Percentiles rank a stretch among this genome's conserved stretches.
These are phyloP conservation scores for Hyphopichia wangnamkhiaoensis DNA, from an alignment of 1,139 yeast species.

Conservation along the genomic window DNA sequence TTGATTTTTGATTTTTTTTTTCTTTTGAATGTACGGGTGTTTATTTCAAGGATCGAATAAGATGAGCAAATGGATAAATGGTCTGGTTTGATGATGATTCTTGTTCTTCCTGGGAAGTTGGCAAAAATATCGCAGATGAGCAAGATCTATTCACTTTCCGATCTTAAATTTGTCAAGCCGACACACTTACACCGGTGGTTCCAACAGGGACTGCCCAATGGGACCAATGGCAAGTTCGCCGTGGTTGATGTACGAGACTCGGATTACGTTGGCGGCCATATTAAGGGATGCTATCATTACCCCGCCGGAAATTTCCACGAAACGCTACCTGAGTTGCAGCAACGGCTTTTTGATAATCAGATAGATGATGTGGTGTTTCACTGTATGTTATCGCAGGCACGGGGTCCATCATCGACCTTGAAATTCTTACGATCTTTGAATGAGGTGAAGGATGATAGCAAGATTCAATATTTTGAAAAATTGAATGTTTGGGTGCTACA, in stretches of 20 bases:
- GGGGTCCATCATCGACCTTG: conserved; percentile 87
- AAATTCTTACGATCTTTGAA: conserved; percentile 58
- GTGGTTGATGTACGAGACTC: conserved; percentile 87
- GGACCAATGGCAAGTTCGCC: conserved; percentile 49
- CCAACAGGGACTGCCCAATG: conserved; percentile 30
- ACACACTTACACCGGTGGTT: conserved; percentile 49
- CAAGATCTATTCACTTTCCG: conserved; percentile 24
- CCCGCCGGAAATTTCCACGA: conserved; percentile 55
- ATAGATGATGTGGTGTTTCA: conserved; percentile 73
- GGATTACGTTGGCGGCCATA: conserved; percentile 73
- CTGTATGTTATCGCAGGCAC: conserved; percentile 84
- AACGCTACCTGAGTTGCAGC: conserved; percentile 43
- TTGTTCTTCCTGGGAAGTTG: too few relatives aligned
- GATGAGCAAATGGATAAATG: too few relatives aligned
- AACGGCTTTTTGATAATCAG: conserved; percentile 29
- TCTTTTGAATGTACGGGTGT: too few relatives aligned
- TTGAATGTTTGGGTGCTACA: conserved; percentile 68
- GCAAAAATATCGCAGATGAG: too few relatives aligned
- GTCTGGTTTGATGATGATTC: too few relatives aligned
- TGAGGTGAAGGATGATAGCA: conserved; percentile 30
- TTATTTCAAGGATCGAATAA: too few relatives aligned
- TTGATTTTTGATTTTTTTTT: too few relatives aligned
- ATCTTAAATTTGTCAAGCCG: conserved; percentile 47
- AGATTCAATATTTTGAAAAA: conserved; percentile 24
- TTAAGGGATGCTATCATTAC: conserved; percentile 58